A percentile compares a stretch with the other conserved stretches of the same genome.
Evolutionary conservation across 352 stramenopile species (phyloP).

Genomic region (Phytophthora ohioensis): DNA sequence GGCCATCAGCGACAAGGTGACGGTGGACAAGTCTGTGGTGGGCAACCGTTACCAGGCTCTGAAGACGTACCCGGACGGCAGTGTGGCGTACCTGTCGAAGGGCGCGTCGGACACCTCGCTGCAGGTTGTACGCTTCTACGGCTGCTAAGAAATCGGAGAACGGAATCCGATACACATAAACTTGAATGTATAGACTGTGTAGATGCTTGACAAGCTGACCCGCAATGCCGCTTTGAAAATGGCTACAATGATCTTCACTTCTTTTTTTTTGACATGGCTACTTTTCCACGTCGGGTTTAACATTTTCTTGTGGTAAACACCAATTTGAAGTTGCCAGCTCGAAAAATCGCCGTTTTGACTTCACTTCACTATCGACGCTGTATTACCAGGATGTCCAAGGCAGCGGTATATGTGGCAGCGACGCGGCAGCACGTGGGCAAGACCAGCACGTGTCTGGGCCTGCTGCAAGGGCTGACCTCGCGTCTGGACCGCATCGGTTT

Average conservation of each 20-base stretch:
- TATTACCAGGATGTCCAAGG: conserved; percentile 14
- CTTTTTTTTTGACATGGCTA: background rate
- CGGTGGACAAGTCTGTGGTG: conserved; percentile 50
- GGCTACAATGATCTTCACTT: too few relatives aligned
- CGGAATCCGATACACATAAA: conserved; percentile 12
- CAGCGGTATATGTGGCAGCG: conserved; percentile 86
- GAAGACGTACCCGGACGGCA: conserved; percentile 58
- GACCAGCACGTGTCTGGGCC: conserved; percentile 94
- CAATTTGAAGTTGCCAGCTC: conserved; percentile 16
- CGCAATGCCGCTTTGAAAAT: too few relatives aligned
- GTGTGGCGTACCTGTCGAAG: conserved; percentile 63
- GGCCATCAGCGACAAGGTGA: conserved; percentile 54
- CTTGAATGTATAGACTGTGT: conserved; percentile 20
- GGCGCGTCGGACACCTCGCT: conserved; percentile 47
- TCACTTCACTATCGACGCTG: conserved; percentile 11
- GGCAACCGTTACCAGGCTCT: conserved; percentile 76
- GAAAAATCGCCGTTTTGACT: background rate
- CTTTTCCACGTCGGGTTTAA: conserved; percentile 10
- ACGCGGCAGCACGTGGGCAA: conserved; percentile 92
- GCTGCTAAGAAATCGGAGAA: conserved; percentile 46
- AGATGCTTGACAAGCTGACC: conserved; percentile 1
- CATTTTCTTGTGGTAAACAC: conserved; percentile 10
- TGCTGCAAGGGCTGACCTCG: conserved; percentile 94
- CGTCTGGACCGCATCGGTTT: conserved; percentile 91
- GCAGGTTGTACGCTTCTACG: conserved; percentile 58